phyloP scores from a whole-genome alignment of 371 early-diverging fungal species.

The Fennellomyces sp. region DNA sequence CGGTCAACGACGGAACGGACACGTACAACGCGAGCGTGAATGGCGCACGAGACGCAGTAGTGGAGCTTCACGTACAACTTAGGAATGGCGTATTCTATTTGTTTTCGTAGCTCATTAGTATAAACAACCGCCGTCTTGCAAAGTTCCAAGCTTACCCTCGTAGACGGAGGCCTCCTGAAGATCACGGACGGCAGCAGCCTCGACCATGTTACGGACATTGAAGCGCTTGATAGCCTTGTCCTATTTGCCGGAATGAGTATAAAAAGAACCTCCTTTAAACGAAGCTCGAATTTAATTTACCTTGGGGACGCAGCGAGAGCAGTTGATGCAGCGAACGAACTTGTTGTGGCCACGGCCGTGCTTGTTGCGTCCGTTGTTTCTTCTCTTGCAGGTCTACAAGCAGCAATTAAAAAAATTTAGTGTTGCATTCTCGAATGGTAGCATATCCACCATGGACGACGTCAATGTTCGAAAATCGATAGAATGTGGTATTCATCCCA shows the following conservation, averaged over 20 bases:
- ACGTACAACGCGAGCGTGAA: slow-evolving; percentile 97
- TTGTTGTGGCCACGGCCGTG: slow-evolving; percentile 98
- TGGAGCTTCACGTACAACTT: slow-evolving; percentile 98
- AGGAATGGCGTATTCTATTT: slow-evolving; percentile 91
- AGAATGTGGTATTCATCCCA: too few relatives aligned
- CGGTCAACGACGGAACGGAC: slow-evolving; percentile 92
- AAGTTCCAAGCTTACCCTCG: slow-evolving; percentile 69
- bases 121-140: too few relatives aligned
- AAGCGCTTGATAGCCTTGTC: slow-evolving; percentile 99
- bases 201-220: slow-evolving; percentile 98
- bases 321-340: slow-evolving; percentile 98
- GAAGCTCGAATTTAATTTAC: slow-evolving; percentile 12
- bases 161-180: slow-evolving; percentile 96
- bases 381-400: slow-evolving; percentile 92
- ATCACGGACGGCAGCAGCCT: slow-evolving; percentile 97
- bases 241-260: slow-evolving; percentile 28
- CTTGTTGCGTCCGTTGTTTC: slow-evolving; percentile 99
- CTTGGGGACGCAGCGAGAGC: slow-evolving; percentile 97
- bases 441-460: too few relatives aligned
- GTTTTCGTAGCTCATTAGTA: too few relatives aligned
- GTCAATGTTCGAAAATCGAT: too few relatives aligned
- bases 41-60: slow-evolving; percentile 99
- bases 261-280: not conserved
- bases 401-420: too few relatives aligned
- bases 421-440: too few relatives aligned